Base-by-base conservation (phyloP, 495 filamentous ascomycete genomes). In the Aspergillus diversus region DNA sequence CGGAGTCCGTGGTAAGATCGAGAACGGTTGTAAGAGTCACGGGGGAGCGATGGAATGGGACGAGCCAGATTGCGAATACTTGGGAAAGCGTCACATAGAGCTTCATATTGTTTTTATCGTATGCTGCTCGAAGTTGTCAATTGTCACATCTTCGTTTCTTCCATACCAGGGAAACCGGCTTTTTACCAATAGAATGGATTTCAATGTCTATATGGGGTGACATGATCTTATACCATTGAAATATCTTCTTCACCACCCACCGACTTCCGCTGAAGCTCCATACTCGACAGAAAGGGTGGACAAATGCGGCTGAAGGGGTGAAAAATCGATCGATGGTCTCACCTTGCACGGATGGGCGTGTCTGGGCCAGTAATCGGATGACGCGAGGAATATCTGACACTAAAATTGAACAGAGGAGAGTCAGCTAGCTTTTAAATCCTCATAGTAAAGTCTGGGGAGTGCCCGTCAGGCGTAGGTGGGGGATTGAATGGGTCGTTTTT, bases 191-290 rank as follows among this genome's bases (percentile, higher is more conserved):
- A 13, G 88, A 91, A 61, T 90, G 80, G 9, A 97, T 77, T 1
- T 83, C 70, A n/a, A 93, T 66, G 27, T 86, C 77, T 51, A 93
- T 91, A n/a, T 79, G 76, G 2, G 92, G 92, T 39, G 85, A 89
- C 70, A 96, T 79, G 65, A 94, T 87, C 70, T 92, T 92, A 74
- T 96, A 95, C 90, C 92, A 96, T 63, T 88, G 89, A 66, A 89
- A 94, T 42, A 96, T 89, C 60, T 83, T 82, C 60, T 79, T 77
- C 33, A 96, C 80, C 17, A 89, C 69, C 69, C 78, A 81, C 47
- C 91, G 81, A 12, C 90, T 75, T 33, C 81, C 82, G 11, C 79
- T 63, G 58, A 83, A 79, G 63, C 81, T 83, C 39, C 86, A 84
- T 2, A 92, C 87, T 21, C 86, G 86, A 69, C 90, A 94, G 74